phyloP scores from a whole-genome alignment of 768 basidiomycete genomes.

The Lepiota venenata region DNA sequence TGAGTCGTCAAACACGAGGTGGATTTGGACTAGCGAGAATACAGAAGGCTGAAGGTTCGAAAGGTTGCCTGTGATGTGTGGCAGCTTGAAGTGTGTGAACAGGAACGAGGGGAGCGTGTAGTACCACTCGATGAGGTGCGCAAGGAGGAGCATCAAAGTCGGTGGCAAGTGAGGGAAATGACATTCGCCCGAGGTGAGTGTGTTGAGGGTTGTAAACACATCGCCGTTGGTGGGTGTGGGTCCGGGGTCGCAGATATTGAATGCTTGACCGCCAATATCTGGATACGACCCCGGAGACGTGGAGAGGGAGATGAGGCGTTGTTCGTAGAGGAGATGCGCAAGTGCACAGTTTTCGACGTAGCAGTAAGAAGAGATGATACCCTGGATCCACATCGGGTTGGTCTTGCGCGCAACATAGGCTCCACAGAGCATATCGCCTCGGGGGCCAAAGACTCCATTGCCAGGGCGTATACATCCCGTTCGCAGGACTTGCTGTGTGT shows the following conservation, averaged over 20 bases:
- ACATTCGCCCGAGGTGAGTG: conserved; percentile 55
- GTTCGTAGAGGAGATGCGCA: conserved; percentile 72
- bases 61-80: conserved; percentile 44
- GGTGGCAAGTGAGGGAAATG: conserved; percentile 54
- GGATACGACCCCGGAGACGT: conserved; percentile 40
- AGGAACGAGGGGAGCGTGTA: conserved; percentile 30
- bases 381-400: conserved; percentile 61
- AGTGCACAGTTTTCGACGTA: conserved; percentile 78
- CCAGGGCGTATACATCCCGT: conserved; percentile 80
- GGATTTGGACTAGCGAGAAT: conserved; percentile 49
- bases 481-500: conserved; percentile 46
- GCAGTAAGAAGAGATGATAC: conserved; percentile 58
- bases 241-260: conserved; percentile 63
- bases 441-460: conserved; percentile 72
- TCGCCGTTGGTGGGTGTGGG: conserved; percentile 63
- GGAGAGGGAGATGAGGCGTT: conserved; percentile 57
- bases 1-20: conserved; percentile 65
- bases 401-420: conserved; percentile 56
- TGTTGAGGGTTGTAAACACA: conserved; percentile 49
- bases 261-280: conserved; percentile 74
- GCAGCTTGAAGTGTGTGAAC: conserved; percentile 35
- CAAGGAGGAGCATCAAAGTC: conserved; percentile 61
- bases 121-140: conserved; percentile 55
- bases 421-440: conserved; percentile 67
- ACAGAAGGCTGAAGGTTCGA: conserved; percentile 58